phyloP scores from a whole-genome alignment of 2,329 filamentous ascomycete genomes.

The Ceratocystis albifundus region DNA sequence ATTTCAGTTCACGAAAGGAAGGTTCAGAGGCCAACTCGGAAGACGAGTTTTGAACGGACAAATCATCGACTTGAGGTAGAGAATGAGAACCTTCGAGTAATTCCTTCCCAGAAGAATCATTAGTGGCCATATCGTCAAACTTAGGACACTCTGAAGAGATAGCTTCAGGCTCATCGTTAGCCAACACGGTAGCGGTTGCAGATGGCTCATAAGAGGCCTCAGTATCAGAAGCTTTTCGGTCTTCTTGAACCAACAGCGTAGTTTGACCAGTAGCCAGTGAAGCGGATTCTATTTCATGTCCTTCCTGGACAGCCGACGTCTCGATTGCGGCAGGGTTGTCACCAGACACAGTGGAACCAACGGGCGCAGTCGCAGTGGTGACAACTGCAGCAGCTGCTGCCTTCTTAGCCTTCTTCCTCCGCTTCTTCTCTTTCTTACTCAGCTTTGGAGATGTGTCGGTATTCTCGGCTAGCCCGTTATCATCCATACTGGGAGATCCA shows the following conservation, averaged over 20 bases:
- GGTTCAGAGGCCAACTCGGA: neutral
- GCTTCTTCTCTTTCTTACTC: slow-evolving; percentile 9
- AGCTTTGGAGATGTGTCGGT: neutral
- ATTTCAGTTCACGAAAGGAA: neutral
- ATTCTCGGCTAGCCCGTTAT: neutral
- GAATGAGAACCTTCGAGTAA: neutral
- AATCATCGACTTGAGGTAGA: neutral
- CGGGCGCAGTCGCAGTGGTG: neutral
- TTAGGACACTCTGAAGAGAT: too few species aligned
- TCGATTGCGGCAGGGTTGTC: neutral
- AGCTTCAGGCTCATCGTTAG: too few species aligned
- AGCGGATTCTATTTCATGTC: neutral
- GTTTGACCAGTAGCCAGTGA: neutral
- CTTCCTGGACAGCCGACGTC: neutral
- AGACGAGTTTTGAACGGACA: neutral
- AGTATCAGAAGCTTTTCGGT: neutral
- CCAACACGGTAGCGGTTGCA: too few species aligned
- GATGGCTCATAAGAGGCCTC: neutral
- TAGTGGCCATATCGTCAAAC: too few species aligned
- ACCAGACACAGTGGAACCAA: neutral
- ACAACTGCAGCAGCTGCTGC: neutral
- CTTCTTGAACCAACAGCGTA: neutral
- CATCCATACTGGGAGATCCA: neutral
- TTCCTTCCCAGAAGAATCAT: too few species aligned
- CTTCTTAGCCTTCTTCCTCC: slow-evolving; percentile 15